Evolutionary conservation across 495 filamentous ascomycete species (phyloP).

Genomic region (Penicillium malachiteum): DNA sequence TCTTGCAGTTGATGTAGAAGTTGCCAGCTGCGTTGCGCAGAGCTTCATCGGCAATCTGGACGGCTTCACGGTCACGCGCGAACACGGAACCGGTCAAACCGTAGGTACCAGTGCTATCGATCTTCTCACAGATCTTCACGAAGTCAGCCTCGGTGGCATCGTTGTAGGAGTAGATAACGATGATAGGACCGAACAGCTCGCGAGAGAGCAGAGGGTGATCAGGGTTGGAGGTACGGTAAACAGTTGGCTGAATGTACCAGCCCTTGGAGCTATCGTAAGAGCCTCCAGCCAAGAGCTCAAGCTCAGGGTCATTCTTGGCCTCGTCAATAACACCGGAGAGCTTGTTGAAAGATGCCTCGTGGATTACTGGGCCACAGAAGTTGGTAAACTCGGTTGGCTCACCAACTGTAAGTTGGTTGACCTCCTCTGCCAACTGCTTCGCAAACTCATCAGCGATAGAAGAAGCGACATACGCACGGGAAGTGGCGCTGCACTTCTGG

Average conservation of each 20-base stretch:
- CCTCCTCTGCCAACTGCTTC: conserved; percentile 60
- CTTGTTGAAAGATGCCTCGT: conserved; percentile 55
- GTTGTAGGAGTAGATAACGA: conserved; percentile 61
- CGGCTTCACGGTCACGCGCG: conserved; percentile 65
- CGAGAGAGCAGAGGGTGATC: conserved; percentile 59
- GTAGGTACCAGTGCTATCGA: conserved; percentile 70
- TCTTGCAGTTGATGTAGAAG: conserved; percentile 94
- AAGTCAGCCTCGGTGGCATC: conserved; percentile 52
- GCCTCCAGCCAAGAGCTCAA: conserved; percentile 60
- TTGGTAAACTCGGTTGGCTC: conserved; percentile 64
- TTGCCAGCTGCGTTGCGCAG: conserved; percentile 80
- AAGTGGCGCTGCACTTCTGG: conserved; percentile 85
- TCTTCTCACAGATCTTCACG: conserved; percentile 50
- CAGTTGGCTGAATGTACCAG: conserved; percentile 67
- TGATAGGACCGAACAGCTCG: conserved; percentile 65
- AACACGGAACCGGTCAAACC: conserved; percentile 80
- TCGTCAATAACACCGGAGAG: conserved; percentile 57
- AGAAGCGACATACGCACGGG: conserved; percentile 68
- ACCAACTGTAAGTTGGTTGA: conserved; percentile 65
- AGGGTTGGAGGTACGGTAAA: conserved; percentile 65
- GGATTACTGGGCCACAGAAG: conserved; percentile 59
- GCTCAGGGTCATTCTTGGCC: conserved; percentile 60
- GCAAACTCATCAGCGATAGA: conserved; percentile 70
- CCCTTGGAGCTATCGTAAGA: conserved; percentile 58
- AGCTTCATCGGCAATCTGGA: conserved; percentile 67